Percentiles rank a stretch among this genome's conserved stretches.
Conservation (phyloP, 2,329 filamentous ascomycete species). For the Aureobasidium vineae region DNA sequence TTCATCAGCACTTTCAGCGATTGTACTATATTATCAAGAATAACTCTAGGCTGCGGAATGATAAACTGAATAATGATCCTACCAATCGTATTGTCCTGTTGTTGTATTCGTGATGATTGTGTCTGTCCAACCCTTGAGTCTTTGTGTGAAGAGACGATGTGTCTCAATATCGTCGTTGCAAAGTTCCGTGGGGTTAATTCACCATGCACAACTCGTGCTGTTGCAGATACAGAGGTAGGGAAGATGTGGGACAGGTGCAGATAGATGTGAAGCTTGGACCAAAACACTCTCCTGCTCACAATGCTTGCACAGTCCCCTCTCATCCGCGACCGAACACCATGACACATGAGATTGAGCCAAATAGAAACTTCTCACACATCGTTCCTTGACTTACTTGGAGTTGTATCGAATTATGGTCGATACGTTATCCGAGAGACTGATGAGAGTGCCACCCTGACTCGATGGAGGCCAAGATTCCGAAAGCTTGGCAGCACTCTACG, state of each 20-base stretch:
- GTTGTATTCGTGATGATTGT: neutral
- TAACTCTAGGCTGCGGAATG: neutral
- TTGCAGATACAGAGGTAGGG: too few species aligned
- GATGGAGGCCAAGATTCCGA: rapidly evolving
- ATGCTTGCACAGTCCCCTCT: too few species aligned
- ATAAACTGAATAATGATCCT: constrained; percentile 14
- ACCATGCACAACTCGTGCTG: too few species aligned
- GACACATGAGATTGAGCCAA: too few species aligned
- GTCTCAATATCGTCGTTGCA: too few species aligned
- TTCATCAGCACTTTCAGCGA: constrained; percentile 25
- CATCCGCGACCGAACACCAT: too few species aligned
- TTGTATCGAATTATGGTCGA: neutral
- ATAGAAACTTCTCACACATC: too few species aligned
- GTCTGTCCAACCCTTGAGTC: neutral
- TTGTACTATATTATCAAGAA: constrained; percentile 13
- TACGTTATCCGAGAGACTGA: neutral
- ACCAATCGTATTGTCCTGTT: neutral
- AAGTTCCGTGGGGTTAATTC: too few species aligned
- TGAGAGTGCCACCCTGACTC: neutral
- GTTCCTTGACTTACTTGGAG: neutral
- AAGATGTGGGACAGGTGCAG: too few species aligned
- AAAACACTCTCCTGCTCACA: too few species aligned
- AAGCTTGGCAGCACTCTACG: constrained; percentile 20
- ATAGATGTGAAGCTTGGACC: too few species aligned
- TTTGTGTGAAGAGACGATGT: too few species aligned